Conservation (phyloP, 805 yeast genomes). For the Zygotorulaspora florentina region DNA sequence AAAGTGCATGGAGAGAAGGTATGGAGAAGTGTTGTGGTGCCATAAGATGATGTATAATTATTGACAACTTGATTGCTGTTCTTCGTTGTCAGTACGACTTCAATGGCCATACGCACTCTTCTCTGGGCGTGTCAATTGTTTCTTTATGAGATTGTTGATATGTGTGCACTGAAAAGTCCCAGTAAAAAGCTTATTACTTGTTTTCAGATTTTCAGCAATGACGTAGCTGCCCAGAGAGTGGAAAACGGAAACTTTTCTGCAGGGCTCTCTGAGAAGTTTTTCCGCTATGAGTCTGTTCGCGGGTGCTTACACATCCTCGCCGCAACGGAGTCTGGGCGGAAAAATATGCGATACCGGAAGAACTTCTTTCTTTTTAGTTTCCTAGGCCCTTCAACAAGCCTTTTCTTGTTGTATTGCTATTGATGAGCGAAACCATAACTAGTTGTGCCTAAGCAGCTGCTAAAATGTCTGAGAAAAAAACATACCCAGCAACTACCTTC, state of each 20-base stretch:
- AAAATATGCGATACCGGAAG: not conserved
- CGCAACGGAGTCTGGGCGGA: conserved; percentile 1
- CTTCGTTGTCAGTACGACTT: not conserved
- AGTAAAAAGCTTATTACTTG: not conserved
- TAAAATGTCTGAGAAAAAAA: not conserved
- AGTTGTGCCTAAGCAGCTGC: not conserved
- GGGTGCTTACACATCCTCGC: not conserved
- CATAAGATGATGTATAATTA: too few relatives aligned
- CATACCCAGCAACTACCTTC: too few relatives aligned
- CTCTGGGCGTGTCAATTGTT: not conserved
- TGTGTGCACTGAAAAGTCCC: not conserved
- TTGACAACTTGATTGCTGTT: too few relatives aligned
- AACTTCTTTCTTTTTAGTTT: not conserved
- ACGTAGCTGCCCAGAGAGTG: not conserved
- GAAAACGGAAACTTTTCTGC: not conserved
- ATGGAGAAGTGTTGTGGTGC: not conserved
- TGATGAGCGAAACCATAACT: not conserved
- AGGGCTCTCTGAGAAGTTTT: not conserved
- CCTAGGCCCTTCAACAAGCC: not conserved
- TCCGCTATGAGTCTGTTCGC: not conserved
- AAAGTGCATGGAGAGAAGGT: not conserved
- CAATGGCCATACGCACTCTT: not conserved
- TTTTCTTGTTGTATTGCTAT: not conserved
- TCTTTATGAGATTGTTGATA: not conserved
- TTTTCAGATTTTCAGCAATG: not conserved